These are phyloP conservation scores for Lichtheimia ornata DNA, from an alignment of 371 early-diverging fungal species.

Conservation along the genomic window DNA sequence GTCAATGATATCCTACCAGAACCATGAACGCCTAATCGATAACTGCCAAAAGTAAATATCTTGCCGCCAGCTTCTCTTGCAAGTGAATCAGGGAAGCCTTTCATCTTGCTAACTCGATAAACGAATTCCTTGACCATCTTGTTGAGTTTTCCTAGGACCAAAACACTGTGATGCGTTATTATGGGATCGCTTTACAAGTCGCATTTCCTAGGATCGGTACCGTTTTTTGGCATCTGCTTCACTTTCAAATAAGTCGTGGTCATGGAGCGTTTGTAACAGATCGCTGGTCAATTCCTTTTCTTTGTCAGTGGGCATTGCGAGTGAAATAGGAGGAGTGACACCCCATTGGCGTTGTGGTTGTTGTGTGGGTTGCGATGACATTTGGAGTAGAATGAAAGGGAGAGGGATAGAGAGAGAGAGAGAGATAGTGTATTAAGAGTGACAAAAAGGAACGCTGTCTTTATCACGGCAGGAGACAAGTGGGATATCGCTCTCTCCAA, in stretches of 20 bases:
- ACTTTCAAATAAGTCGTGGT: slow-evolving; percentile 77
- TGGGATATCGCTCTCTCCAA: too few species aligned
- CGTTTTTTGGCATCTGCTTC: slow-evolving; percentile 67
- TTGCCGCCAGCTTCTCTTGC: slow-evolving; percentile 94
- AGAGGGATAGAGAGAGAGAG: too few species aligned
- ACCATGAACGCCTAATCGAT: slow-evolving; percentile 97
- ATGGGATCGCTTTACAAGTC: not conserved
- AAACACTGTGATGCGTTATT: slow-evolving; percentile 57
- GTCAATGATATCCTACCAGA: slow-evolving; percentile 54
- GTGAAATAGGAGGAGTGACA: slow-evolving; percentile 65
- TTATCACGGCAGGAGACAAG: too few species aligned
- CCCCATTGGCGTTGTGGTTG: slow-evolving; percentile 46
- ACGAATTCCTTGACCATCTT: slow-evolving; percentile 91
- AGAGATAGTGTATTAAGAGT: too few species aligned
- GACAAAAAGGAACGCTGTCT: too few species aligned
- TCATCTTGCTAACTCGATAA: slow-evolving; percentile 63
- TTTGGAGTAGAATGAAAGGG: too few species aligned
- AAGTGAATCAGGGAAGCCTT: slow-evolving; percentile 75
- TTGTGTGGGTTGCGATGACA: slow-evolving; percentile 16
- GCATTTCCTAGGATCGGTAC: slow-evolving; percentile 13
- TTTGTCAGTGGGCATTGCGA: slow-evolving; percentile 50
- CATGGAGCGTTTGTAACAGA: slow-evolving; percentile 69
- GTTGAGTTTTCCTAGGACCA: slow-evolving; percentile 88
- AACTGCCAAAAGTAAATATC: slow-evolving; percentile 99
- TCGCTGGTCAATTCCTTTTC: slow-evolving; percentile 68